These are phyloP conservation scores for Didymella exigua DNA, from an alignment of 2,329 filamentous ascomycete species.

Conservation along the genomic window DNA sequence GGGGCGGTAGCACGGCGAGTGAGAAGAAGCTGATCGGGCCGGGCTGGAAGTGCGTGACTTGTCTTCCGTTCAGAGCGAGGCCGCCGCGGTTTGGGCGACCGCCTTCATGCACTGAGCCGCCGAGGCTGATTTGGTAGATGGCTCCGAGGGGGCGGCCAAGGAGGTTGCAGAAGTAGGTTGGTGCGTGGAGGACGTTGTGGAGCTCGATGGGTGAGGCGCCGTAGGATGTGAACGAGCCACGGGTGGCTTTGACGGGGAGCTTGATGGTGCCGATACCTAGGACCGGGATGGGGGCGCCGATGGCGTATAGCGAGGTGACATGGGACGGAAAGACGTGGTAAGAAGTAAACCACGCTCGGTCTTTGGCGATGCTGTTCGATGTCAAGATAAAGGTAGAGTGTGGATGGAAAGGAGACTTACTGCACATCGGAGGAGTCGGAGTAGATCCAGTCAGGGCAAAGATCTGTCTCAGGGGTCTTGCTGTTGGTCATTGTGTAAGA, in stretches of 20 bases:
- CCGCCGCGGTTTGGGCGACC: background rate
- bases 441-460: slow-evolving; percentile 10
- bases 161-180: slow-evolving; percentile 2
- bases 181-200: slow-evolving; percentile 5
- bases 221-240: background rate
- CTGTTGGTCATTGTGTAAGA: no score
- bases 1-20: background rate
- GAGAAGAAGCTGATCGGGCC: background rate
- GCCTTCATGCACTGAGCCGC: background rate
- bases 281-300: background rate
- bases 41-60: slow-evolving; percentile 2
- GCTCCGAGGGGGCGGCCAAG: slow-evolving; percentile 1
- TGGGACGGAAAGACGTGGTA: slow-evolving; percentile 2
- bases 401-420: background rate
- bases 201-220: slow-evolving; percentile 1
- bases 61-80: background rate
- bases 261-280: slow-evolving; percentile 8
- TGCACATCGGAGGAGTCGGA: slow-evolving; percentile 4
- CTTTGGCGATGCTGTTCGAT: background rate
- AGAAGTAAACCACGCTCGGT: slow-evolving; percentile 2
- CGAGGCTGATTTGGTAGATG: background rate
- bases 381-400: background rate
- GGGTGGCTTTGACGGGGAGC: background rate
- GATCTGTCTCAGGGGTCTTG: background rate
- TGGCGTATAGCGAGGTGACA: background rate